phyloP scores from a whole-genome alignment of 208 protist species.

The Crithidia expoeki region DNA sequence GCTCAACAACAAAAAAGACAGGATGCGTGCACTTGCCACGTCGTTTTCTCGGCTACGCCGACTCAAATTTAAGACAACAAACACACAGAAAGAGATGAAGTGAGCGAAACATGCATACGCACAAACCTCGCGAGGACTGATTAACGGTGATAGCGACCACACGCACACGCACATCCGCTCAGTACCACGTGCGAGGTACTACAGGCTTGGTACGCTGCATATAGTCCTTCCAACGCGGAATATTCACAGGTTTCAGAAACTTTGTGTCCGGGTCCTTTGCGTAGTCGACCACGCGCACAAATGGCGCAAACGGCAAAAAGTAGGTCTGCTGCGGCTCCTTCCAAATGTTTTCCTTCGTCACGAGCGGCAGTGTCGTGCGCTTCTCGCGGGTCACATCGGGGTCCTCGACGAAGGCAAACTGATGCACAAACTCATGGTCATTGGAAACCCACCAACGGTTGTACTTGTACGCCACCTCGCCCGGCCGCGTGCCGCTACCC shows the following conservation, averaged over 20 bases:
- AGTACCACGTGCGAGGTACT: slow-evolving; percentile 90
- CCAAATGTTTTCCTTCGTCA: slow-evolving; percentile 89
- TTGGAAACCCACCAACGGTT: slow-evolving; percentile 91
- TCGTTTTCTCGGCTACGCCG: not conserved
- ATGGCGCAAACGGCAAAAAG: slow-evolving; percentile 89
- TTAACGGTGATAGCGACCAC: slow-evolving; percentile 3
- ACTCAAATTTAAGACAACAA: not conserved
- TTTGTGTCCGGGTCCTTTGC: slow-evolving; percentile 87
- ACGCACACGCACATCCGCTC: not conserved
- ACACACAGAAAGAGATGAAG: not conserved
- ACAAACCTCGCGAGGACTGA: no score
- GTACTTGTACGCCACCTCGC: slow-evolving; percentile 85
- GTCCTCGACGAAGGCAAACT: slow-evolving; percentile 88
- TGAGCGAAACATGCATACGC: not conserved
- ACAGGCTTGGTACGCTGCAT: slow-evolving; percentile 91
- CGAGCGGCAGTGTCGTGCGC: slow-evolving; percentile 63
- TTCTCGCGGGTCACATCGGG: slow-evolving; percentile 72
- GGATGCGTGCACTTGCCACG: no score
- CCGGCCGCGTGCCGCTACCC: slow-evolving; percentile 12
- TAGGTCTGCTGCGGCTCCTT: slow-evolving; percentile 83
- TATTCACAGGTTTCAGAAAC: slow-evolving; percentile 85
- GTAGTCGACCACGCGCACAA: slow-evolving; percentile 88
- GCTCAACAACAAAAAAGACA: no score
- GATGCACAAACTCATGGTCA: slow-evolving; percentile 91
- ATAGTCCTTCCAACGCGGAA: slow-evolving; percentile 92